Evolutionary conservation across 108 stramenopile genomes (phyloP), one percentile per base, ranked within the genome.

Genomic region (Cyclostephanos tholiformis): DNA sequence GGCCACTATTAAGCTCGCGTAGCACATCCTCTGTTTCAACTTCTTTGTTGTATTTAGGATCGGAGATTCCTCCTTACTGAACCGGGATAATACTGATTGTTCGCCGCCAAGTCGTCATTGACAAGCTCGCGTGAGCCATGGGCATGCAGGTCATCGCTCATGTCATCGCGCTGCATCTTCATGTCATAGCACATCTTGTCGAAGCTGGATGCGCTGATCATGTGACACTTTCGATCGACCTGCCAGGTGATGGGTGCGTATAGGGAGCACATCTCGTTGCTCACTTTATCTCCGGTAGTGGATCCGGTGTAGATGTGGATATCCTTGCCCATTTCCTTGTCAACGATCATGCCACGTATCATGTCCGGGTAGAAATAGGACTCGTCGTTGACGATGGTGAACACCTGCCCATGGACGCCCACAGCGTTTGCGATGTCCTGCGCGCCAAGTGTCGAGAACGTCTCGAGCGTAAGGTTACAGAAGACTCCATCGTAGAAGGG

Each of bases 201-300:
- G 58, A 90, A 88, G 29, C 82, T 72, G 7, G 87, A 88, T 26
- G 89, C 89, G 43, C 80, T 82, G 58, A 88, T 85, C 68, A 85
- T 30, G 80, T 88, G 87, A 67, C 89, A 90, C 70, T 87, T 85
- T 64, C 85, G 87, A 74, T 90, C 87, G 0, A 90, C 89, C 53
- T 90, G 87, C 89, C 89, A 90, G 62, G 89, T 88, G 64, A 88
- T 86, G 39, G 84, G 86, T 29, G 87, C 26, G 70, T 88, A 90
- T 44, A 56, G 69, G 4, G 89, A 88, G 77, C 87, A 87, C 49
- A 83, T 55, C n/a, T 70, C 67, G 63, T 87, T 88, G 67, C 75
- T 55, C 41, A 75, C 71, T 25, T 63, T 55, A 10, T 72, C 69
- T 56, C 89, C 89, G 35, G 89, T 89, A 38, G 89, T 87, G 14